Base-by-base conservation (phyloP, 164 flowering plant genomes). In the Echeveria elegans region DNA sequence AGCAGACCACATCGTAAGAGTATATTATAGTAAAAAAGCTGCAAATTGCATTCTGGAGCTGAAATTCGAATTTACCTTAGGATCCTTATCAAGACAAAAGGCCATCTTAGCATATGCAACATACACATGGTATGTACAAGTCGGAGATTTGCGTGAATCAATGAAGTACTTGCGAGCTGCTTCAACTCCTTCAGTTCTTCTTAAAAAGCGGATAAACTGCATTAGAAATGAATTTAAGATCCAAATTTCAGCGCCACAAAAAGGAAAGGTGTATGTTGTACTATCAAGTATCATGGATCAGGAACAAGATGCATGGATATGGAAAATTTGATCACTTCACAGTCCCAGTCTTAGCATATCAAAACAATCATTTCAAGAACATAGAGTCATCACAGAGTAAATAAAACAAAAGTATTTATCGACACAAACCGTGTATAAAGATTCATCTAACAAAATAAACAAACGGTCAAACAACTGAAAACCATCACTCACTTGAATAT, bases 51-150 rank as follows among this genome's bases (percentile, higher is more conserved):
- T 50, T 40, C 5, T 23, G 15, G 24, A 59, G n/a, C 37, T 5
- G 0, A 68, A 40, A 65, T 58, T 26, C 28, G 37, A 10, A 38
- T 28, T 67, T 67, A 93, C 98, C 98, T 93, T 90, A 65, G 88
- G 83, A 79, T 93, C 96, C 78, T 93, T 93, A 82, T 93, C 95
- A 64, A 86, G 94, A 78, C 98, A 93, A 77, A 90, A 89, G 1
- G 96, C 88, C 98, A 90, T 89, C 87, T 78, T 79, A n/a, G 96
- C 98, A 83, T 87, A 90, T 47, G 97, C 94, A 78, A 93, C 95
- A 81, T 77, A 90, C 60, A 93, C 92, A 80, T 93, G 97, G 69
- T 93, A 93, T 30, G 96, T 86, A 79, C 94, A 93, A 74, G 68
- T 86, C 45, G 96, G 88, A 36, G 88, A 89, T 72, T 88, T 89